Evolutionary conservation across 441 rosid genomes (phyloP), one percentile per base, ranked within the genome.

Genomic region (Melastoma candidum): DNA sequence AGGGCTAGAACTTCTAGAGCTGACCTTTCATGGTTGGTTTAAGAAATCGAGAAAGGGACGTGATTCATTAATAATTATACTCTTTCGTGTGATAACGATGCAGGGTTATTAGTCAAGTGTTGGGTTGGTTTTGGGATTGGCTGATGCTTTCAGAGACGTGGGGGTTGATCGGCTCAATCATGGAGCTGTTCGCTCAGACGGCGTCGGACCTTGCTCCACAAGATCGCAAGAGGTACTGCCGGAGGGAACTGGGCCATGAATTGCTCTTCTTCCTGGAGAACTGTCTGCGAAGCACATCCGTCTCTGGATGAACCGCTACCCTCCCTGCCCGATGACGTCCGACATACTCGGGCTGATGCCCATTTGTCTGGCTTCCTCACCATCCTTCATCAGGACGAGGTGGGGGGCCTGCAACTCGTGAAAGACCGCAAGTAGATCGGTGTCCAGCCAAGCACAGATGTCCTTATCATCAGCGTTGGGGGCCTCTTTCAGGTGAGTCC

Each of bases 381-480:
- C 0, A 70, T 92, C 61, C 59, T 92, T 46, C 72, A 80, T 47
- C 97, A 92, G 67, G 98, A 92, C 45, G 74, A 77, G 48, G 86
- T 92, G 7, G 97, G 97, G 41, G 98, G 98, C 1, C 75, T 92
- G 67, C 98, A 85, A 55, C 60, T 92, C 43, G 77, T 85, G 47
- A 84, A 82, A 67, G 86, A 84, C 51, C 82, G 78, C 10, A 86
- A 64, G 70, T 92, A 97, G 98, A 59, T 88, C 24, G 79, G 86
- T 1, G 94, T 92, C 17, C 85, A 85, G 69, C 97, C 98, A 26
- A 84, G 82, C 27, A 83, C 97, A 1, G 71, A 67, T 32, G 94
- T 89, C 32, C 82, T 92, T 44, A 77, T 88, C 12, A 60, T 92
- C 71, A 92, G 88, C 60, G 69, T 85, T 11, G 97, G 98, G 36